Conservation (phyloP, 2,329 filamentous ascomycete genomes). For the Trichoderma cornu-damae region DNA sequence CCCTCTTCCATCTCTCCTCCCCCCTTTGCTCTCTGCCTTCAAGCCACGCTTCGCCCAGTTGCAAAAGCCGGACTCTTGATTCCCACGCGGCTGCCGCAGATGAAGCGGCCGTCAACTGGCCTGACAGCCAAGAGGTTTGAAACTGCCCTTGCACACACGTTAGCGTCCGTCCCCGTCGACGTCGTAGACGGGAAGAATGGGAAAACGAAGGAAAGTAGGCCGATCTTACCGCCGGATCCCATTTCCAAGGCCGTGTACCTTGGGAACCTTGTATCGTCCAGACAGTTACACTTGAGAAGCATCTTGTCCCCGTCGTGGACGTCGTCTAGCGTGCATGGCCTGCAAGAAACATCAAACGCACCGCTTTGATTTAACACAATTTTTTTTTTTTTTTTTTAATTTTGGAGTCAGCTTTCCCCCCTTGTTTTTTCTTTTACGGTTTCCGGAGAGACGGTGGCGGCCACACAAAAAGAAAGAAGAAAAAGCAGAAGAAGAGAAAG, state of each 20-base stretch:
- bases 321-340: conserved; percentile 22
- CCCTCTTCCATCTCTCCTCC: neutral
- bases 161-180: neutral
- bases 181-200: neutral
- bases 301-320: neutral
- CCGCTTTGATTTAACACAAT: conserved; percentile 6
- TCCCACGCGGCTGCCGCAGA: conserved; percentile 23
- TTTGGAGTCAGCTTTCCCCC: neutral
- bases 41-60: neutral
- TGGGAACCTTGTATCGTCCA: conserved; percentile 10
- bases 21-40: neutral
- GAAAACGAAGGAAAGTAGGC: too few relatives aligned
- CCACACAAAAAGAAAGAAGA: too few relatives aligned
- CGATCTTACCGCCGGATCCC: conserved; percentile 18
- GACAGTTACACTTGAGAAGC: conserved; percentile 24
- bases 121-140: conserved; percentile 19
- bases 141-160: conserved; percentile 15
- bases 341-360: conserved; percentile 24
- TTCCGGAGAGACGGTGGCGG: too few relatives aligned
- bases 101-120: conserved; percentile 20
- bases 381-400: too few relatives aligned
- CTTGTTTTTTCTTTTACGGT: too few relatives aligned
- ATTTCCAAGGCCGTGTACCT: conserved; percentile 21
- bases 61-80: conserved; percentile 16
- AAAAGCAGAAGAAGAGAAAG: neutral